Percentiles rank a stretch among this genome's conserved stretches.
These are phyloP conservation scores for Flammula alnicola DNA, from an alignment of 1,284 basidiomycete genomes.

Conservation along the genomic window DNA sequence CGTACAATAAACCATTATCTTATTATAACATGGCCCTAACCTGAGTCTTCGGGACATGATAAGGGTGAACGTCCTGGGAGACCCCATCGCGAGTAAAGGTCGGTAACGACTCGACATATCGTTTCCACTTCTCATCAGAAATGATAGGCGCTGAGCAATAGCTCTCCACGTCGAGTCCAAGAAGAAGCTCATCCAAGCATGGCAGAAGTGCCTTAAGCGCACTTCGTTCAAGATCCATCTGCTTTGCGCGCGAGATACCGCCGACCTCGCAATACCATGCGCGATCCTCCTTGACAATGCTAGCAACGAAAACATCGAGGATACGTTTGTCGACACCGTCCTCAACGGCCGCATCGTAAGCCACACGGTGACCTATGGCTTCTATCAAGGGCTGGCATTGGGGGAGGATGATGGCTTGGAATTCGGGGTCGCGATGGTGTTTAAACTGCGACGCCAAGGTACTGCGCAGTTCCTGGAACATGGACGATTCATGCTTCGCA, in stretches of 20 bases:
- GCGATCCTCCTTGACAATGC: conserved; percentile 8
- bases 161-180: conserved; percentile 34
- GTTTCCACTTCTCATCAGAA: conserved; percentile 38
- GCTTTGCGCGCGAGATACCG: conserved; percentile 1
- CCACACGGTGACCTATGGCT: conserved; percentile 51
- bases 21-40: not conserved
- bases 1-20: too few relatives aligned
- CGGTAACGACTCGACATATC: conserved; percentile 21
- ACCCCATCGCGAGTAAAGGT: not conserved
- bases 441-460: not conserved
- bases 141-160: conserved; percentile 43
- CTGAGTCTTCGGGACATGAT: not conserved
- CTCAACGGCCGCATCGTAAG: conserved; percentile 49
- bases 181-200: conserved; percentile 28
- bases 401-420: conserved; percentile 39
- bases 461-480: conserved; percentile 11
- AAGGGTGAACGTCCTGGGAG: not conserved
- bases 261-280: conserved; percentile 20
- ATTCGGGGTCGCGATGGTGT: conserved; percentile 14
- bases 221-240: conserved; percentile 6
- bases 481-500: conserved; percentile 17
- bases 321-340: conserved; percentile 18
- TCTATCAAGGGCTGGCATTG: conserved; percentile 41
- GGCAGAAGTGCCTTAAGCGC: conserved; percentile 10
- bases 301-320: conserved; percentile 14